Evolutionary conservation across 163 green algal species (phyloP).

Genomic region (Chlamydomonas reinhardtii): DNA sequence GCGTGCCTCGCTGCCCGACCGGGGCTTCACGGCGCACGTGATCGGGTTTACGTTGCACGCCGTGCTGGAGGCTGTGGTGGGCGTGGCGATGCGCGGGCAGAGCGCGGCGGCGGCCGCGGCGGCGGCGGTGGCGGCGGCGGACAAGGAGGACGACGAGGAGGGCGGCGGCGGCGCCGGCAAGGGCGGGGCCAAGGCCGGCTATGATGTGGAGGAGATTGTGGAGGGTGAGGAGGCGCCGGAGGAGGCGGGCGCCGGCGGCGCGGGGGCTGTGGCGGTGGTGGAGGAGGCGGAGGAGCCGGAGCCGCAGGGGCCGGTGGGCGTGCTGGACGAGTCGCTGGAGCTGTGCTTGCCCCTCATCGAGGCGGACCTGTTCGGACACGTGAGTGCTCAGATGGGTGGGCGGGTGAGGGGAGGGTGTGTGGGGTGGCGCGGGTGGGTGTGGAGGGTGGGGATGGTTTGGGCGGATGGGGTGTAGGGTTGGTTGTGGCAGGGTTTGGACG

Average conservation of each 20-base stretch:
- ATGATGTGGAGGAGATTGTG: slow-evolving; percentile 18
- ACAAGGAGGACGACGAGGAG: neutral
- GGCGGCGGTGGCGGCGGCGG: slow-evolving; percentile 33
- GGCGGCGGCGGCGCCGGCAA: neutral
- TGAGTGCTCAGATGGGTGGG: slow-evolving; percentile 15
- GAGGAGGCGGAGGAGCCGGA: slow-evolving; percentile 22
- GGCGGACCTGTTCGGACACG: slow-evolving; percentile 89
- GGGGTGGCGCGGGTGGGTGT: neutral
- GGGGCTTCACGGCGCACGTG: slow-evolving; percentile 91
- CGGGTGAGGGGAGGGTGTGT: neutral
- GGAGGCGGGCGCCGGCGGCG: neutral
- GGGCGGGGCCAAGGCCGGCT: slow-evolving; percentile 9
- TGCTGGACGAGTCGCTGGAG: slow-evolving; percentile 77
- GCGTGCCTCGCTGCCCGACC: slow-evolving; percentile 67
- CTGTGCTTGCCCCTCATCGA: slow-evolving; percentile 82
- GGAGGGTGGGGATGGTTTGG: too few relatives aligned
- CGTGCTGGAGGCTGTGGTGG: slow-evolving; percentile 68
- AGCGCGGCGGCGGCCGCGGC: slow-evolving; percentile 20
- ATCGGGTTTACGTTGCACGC: slow-evolving; percentile 91
- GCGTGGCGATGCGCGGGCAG: slow-evolving; percentile 8
- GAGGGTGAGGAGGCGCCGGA: neutral
- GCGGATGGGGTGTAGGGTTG: too few relatives aligned
- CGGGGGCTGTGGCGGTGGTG: neutral
- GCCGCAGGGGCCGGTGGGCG: slow-evolving; percentile 51
- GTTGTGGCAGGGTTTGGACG: too few relatives aligned